A percentile compares a stretch with the other conserved stretches of the same genome.
Conservation (phyloP, 306 rosid genomes). For the Dalbergia cochinchinensis region DNA sequence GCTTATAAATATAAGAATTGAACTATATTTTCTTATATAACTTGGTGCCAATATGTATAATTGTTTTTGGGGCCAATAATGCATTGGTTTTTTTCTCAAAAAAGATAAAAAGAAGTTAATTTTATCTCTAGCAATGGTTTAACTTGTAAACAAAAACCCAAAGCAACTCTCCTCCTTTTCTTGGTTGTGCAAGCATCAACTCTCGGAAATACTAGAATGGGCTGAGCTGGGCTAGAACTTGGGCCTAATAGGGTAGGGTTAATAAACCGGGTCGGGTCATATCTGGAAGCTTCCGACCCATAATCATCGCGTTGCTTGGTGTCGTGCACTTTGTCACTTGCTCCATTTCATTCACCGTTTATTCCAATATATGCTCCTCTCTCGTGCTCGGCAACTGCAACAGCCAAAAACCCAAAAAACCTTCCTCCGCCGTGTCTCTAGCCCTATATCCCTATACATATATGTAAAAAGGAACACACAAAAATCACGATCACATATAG, state of each 20-base stretch:
- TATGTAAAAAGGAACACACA: neutral
- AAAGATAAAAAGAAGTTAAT: too few relatives aligned
- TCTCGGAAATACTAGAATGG: neutral
- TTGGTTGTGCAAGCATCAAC: too few relatives aligned
- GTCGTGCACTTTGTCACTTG: slow-evolving; percentile 31
- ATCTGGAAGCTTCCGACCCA: slow-evolving; percentile 51
- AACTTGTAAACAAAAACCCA: too few relatives aligned
- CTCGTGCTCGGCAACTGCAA: neutral
- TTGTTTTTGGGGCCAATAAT: too few relatives aligned
- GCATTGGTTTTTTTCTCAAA: too few relatives aligned
- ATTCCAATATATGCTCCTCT: neutral
- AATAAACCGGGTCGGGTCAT: slow-evolving; percentile 36
- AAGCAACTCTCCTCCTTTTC: too few relatives aligned
- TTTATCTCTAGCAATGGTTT: too few relatives aligned
- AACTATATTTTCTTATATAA: too few relatives aligned
- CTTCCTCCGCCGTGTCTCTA: neutral
- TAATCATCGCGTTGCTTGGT: neutral
- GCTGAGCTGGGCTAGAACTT: neutral
- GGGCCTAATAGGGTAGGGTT: slow-evolving; percentile 35
- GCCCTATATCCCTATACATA: neutral
- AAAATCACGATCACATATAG: neutral
- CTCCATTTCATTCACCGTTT: neutral
- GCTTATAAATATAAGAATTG: too few relatives aligned
- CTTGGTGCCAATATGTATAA: too few relatives aligned
- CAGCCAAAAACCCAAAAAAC: neutral